These are phyloP conservation scores for Ustilago trichophora DNA, from an alignment of 1,284 basidiomycete genomes.

Conservation along the genomic window DNA sequence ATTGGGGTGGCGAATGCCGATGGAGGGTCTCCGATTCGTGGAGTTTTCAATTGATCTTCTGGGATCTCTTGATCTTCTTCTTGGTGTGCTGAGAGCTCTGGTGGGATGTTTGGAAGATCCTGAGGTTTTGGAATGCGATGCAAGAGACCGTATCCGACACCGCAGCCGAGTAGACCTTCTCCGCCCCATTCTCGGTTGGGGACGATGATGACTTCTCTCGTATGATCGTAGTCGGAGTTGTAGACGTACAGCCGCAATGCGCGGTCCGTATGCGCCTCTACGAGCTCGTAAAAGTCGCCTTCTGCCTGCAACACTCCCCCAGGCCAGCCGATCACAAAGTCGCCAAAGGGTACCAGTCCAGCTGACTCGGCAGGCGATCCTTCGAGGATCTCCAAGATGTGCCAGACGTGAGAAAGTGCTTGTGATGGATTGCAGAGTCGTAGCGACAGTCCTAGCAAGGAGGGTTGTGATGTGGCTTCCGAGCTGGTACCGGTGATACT, in stretches of 20 bases:
- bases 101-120: slow-evolving; percentile 38
- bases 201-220: slow-evolving; percentile 64
- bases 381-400: slow-evolving; percentile 94
- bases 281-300: slow-evolving; percentile 94
- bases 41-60: slow-evolving; percentile 33
- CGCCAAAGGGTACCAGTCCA: slow-evolving; percentile 84
- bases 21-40: slow-evolving; percentile 28
- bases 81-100: slow-evolving; percentile 21
- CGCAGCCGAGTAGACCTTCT: slow-evolving; percentile 62
- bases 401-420: slow-evolving; percentile 75
- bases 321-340: slow-evolving; percentile 92
- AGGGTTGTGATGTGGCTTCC: slow-evolving; percentile 69
- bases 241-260: slow-evolving; percentile 93
- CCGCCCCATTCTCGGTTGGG: slow-evolving; percentile 62
- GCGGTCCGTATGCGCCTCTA: slow-evolving; percentile 92
- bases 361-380: slow-evolving; percentile 86
- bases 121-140: slow-evolving; percentile 60
- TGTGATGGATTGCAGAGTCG: slow-evolving; percentile 74
- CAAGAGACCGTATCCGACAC: slow-evolving; percentile 61
- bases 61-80: slow-evolving; percentile 10
- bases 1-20: slow-evolving; percentile 18
- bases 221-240: slow-evolving; percentile 88
- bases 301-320: slow-evolving; percentile 86
- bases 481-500: slow-evolving; percentile 36
- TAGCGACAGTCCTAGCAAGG: slow-evolving; percentile 88